Evolutionary conservation across 2,329 filamentous ascomycete genomes (phyloP).

Genomic region (Chaetomium strumarium): DNA sequence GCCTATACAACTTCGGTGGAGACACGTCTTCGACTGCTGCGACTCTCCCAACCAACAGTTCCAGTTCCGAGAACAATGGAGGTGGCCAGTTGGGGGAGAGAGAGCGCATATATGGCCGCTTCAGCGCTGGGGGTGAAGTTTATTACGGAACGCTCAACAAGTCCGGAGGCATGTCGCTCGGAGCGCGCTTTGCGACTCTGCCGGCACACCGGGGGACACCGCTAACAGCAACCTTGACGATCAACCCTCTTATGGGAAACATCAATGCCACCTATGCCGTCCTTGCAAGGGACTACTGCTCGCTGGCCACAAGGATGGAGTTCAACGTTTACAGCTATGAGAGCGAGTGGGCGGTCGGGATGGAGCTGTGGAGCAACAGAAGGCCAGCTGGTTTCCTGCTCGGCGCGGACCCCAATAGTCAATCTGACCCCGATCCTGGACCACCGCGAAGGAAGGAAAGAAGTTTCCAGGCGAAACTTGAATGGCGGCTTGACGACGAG

Average conservation of each 20-base stretch:
- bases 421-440: conserved; percentile 15
- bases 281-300: conserved; percentile 73
- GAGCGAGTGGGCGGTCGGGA: conserved; percentile 84
- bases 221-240: conserved; percentile 84
- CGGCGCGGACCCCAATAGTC: conserved; percentile 29
- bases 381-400: conserved; percentile 34
- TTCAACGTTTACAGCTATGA: conserved; percentile 99
- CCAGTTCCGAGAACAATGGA: conserved; percentile 19
- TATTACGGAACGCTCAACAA: conserved; percentile 97
- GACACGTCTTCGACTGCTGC: conserved; percentile 44
- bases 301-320: conserved; percentile 84
- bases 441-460: conserved; percentile 30
- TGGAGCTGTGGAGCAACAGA: conserved; percentile 81
- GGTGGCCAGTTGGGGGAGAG: conserved; percentile 30
- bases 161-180: conserved; percentile 83
- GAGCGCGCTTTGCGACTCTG: conserved; percentile 82
- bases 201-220: conserved; percentile 77
- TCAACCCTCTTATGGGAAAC: conserved; percentile 93
- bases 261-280: conserved; percentile 89
- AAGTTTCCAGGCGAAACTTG: conserved; percentile 45
- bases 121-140: conserved; percentile 85
- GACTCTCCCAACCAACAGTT: conserved; percentile 15
- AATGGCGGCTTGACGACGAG: conserved; percentile 41
- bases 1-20: conserved; percentile 89
- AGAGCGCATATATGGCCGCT: conserved; percentile 68